Evolutionary conservation across 2,329 filamentous ascomycete species (phyloP), one percentile per base, ranked within the genome.

Genomic region (Leptographium wingfieldii): DNA sequence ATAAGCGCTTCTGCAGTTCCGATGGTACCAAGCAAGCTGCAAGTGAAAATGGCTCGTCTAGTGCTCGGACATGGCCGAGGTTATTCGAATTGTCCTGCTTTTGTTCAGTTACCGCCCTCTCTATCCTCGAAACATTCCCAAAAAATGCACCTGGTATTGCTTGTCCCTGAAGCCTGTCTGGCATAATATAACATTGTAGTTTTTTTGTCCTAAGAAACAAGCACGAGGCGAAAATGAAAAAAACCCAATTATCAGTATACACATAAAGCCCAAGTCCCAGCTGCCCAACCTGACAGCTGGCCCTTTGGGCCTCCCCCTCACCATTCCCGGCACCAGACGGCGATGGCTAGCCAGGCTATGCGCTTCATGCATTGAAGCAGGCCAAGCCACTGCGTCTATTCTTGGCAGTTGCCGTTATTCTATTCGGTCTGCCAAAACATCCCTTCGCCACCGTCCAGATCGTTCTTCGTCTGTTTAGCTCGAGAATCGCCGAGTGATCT

Each of bases 401-500:
- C 51, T 2, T 54, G 27, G 48, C 9, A 5, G 48, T 14, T 22
- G 12, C 22, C 25, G 48, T 27, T 27, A 25, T 27, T 11, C 11
- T 14, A 14, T 25, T 16, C 54, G 12, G n/a, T 54, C 48, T 29
- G 48, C 22, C 31, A 16, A 40, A 22, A n/a, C 33, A 38, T 40
- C 22, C 16, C 16, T 33, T 57, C 55, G 38, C 16, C 46, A 19
- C 16, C 5, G n/a, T 16, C 38, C 33, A 11, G 29, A 38, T 5
- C 10, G 29, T 25, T 12, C 29, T 16, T 29, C 22, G 7, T 16
- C 38, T 38, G 22, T 71, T 19, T 66, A 67, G 65, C 65, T 67
- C 19, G 66, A 67, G 64, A 67, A 67, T 60, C 62, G 63, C 57
- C 65, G 65, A n/a, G 66, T 66, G 53, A 67, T 54, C 63, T 66